Evolutionary conservation across 148 eudicot genomes (phyloP).

Genomic region (Nepenthes mirabilis): DNA sequence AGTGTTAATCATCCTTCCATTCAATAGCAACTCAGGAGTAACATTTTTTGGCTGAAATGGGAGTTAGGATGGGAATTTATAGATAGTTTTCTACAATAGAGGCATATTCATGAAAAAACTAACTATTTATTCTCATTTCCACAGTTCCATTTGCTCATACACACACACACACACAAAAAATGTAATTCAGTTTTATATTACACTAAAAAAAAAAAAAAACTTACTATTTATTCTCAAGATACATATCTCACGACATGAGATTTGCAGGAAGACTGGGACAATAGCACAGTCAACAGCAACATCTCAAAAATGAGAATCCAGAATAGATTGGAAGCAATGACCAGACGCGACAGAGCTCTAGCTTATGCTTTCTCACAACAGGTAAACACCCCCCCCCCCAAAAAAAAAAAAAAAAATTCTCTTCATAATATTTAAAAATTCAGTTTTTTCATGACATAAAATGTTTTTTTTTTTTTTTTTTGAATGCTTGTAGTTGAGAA

Average conservation of each 20-base stretch:
- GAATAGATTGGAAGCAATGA: slow-evolving; percentile 66
- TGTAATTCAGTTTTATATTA: no score
- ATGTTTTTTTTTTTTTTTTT: background rate
- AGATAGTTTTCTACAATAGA: no score
- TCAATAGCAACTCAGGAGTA: background rate
- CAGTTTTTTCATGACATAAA: background rate
- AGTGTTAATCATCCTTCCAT: no score
- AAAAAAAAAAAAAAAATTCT: background rate
- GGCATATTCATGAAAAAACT: no score
- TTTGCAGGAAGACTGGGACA: slow-evolving; percentile 74
- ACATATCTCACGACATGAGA: background rate
- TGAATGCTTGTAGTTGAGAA: slow-evolving; percentile 32
- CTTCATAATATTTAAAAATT: background rate
- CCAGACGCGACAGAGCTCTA: slow-evolving; percentile 81
- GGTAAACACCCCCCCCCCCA: slow-evolving; percentile 18
- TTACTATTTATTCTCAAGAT: background rate
- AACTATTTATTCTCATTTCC: no score
- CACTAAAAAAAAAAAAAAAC: background rate
- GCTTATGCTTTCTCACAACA: slow-evolving; percentile 91
- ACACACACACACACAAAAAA: no score
- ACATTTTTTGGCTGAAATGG: background rate
- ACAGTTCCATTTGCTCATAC: no score
- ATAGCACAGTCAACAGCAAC: slow-evolving; percentile 63
- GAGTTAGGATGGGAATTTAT: no score
- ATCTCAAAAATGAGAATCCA: slow-evolving; percentile 50